phyloP scores from a whole-genome alignment of 1,139 yeast species.

The Pneumocystis murina region DNA sequence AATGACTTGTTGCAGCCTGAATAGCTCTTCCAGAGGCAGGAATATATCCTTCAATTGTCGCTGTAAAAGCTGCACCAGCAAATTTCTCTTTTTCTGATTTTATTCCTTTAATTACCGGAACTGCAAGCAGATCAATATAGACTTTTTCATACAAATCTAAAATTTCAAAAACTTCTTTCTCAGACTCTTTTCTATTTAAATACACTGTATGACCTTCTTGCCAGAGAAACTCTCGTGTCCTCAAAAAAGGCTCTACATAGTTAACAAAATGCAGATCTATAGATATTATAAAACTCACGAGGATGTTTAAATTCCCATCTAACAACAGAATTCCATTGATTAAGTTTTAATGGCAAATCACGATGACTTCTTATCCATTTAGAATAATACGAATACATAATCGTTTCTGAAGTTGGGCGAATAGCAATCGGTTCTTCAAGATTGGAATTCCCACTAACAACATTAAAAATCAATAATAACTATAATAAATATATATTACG shows the following conservation, averaged over 20 bases:
- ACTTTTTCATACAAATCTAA: constrained; percentile 73
- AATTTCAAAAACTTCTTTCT: constrained; percentile 69
- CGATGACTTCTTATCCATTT: constrained; percentile 98
- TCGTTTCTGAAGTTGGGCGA: constrained; percentile 98
- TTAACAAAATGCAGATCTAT: not conserved
- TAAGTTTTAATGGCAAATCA: constrained; percentile 86
- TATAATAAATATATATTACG: constrained; percentile 23
- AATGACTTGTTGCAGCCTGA: constrained; percentile 98
- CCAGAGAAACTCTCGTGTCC: constrained; percentile 99
- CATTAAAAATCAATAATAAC: not conserved
- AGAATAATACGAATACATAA: constrained; percentile 98
- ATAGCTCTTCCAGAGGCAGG: constrained; percentile 99
- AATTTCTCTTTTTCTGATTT: constrained; percentile 97
- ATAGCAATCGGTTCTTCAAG: constrained; percentile 97
- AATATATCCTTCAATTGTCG: constrained; percentile 91
- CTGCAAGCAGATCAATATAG: constrained; percentile 85
- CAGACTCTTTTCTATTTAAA: constrained; percentile 65
- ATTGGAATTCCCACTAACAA: constrained; percentile 52
- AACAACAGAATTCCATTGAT: constrained; percentile 97
- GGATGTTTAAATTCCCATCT: constrained; percentile 99
- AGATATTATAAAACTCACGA: constrained; percentile 22
- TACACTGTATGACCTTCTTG: constrained; percentile 99
- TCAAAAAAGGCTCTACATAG: constrained; percentile 58
- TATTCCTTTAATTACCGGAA: constrained; percentile 87
- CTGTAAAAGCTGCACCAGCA: constrained; percentile 93